Evolutionary conservation across 495 filamentous ascomycete genomes (phyloP).

Genomic region (Penicillium egyptiacum): DNA sequence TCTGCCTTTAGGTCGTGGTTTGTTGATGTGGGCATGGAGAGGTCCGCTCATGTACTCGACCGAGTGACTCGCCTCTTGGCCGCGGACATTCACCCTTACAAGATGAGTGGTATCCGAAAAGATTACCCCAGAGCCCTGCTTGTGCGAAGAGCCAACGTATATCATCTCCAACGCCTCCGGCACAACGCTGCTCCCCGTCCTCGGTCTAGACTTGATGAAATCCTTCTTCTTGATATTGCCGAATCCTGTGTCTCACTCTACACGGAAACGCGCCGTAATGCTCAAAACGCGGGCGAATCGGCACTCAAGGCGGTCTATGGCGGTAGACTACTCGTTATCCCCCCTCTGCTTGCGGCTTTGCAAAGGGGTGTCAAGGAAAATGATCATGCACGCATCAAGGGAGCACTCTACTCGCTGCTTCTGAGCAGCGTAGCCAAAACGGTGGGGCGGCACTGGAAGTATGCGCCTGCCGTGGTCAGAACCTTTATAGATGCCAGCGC

Average conservation of each 20-base stretch:
- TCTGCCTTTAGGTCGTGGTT: constrained; percentile 95
- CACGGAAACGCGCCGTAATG: constrained; percentile 89
- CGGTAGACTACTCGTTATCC: constrained; percentile 81
- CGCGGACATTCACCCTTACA: constrained; percentile 87
- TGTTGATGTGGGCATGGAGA: constrained; percentile 92
- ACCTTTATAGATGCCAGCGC: constrained; percentile 86
- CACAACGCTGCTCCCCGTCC: constrained; percentile 87
- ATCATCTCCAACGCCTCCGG: constrained; percentile 87
- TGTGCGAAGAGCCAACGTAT: constrained; percentile 85
- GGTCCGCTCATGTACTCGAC: constrained; percentile 91
- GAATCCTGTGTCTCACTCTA: constrained; percentile 92
- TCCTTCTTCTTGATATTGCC: constrained; percentile 81
- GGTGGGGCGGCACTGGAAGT: constrained; percentile 86
- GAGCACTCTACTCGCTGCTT: constrained; percentile 83
- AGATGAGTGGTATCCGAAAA: constrained; percentile 88
- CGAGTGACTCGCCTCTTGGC: constrained; percentile 76
- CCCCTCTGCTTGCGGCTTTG: constrained; percentile 74
- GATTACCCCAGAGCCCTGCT: constrained; percentile 88
- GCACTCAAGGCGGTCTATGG: constrained; percentile 91
- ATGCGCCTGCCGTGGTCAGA: constrained; percentile 78
- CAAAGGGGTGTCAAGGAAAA: constrained; percentile 77
- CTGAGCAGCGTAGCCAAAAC: constrained; percentile 89
- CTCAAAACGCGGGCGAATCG: constrained; percentile 87
- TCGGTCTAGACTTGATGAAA: constrained; percentile 80
- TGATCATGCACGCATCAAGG: constrained; percentile 89